Evolutionary conservation across 1,284 basidiomycete genomes (phyloP).

Genomic region (Ganoderma lucidum): DNA sequence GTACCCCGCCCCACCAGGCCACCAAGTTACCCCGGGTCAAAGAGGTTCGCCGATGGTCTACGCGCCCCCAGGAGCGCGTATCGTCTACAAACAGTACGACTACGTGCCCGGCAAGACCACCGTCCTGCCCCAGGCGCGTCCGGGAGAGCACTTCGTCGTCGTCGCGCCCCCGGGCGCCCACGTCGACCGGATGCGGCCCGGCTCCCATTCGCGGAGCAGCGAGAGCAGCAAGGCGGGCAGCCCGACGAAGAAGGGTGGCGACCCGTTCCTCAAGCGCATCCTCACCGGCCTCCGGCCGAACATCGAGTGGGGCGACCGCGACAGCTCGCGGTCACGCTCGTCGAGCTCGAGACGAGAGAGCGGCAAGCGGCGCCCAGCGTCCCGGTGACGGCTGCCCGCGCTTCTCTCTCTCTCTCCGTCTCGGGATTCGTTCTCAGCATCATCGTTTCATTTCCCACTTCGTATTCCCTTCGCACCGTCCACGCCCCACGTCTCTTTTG

Average conservation of each 20-base stretch:
- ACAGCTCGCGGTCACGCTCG: constrained; percentile 17
- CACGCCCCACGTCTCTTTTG: not conserved
- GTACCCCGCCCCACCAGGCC: constrained; percentile 14
- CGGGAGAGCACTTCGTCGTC: constrained; percentile 41
- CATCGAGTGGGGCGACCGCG: constrained; percentile 29
- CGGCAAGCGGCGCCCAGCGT: constrained; percentile 28
- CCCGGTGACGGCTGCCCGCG: constrained; percentile 30
- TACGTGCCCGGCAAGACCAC: constrained; percentile 36
- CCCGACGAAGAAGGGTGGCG: constrained; percentile 32
- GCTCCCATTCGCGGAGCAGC: constrained; percentile 19
- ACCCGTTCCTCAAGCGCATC: constrained; percentile 40
- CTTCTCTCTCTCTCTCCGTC: constrained; percentile 2
- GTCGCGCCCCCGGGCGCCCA: constrained; percentile 39
- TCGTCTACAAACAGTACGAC: constrained; percentile 30
- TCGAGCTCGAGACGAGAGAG: constrained; percentile 22
- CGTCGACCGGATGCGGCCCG: constrained; percentile 30
- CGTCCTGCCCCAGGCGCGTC: constrained; percentile 38
- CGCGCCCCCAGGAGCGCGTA: constrained; percentile 20
- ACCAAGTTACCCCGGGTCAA: constrained; percentile 7
- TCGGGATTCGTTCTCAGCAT: constrained; percentile 1
- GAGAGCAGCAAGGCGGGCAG: constrained; percentile 28
- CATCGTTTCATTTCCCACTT: constrained; percentile 8
- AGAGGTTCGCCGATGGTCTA: constrained; percentile 26
- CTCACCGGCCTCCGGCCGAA: constrained; percentile 35
- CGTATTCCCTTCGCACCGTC: not conserved